phyloP scores from a whole-genome alignment of 2,329 filamentous ascomycete species.

The Trichoderma polysporum region DNA sequence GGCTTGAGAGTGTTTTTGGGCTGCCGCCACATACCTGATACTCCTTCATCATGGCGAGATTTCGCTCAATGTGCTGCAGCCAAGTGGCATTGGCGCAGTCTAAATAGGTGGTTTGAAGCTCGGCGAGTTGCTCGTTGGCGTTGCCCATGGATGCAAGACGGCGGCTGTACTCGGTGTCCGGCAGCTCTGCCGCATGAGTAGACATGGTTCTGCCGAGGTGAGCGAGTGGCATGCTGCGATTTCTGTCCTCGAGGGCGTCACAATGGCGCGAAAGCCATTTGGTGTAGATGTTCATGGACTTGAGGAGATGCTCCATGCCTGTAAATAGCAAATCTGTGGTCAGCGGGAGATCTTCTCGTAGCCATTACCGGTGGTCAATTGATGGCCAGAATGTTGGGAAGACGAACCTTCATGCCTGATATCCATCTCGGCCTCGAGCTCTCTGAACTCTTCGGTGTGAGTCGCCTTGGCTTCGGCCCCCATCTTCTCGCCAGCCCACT shows the following conservation, averaged over 20 bases:
- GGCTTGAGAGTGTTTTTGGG: not conserved
- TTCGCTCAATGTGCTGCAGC: slow-evolving; percentile 89
- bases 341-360: not conserved
- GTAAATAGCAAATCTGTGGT: not conserved
- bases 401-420: slow-evolving; percentile 79
- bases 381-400: not conserved
- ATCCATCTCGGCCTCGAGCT: slow-evolving; percentile 85
- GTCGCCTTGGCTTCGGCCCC: slow-evolving; percentile 84
- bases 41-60: slow-evolving; percentile 92
- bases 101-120: slow-evolving; percentile 81
- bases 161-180: slow-evolving; percentile 86
- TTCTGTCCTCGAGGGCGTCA: slow-evolving; percentile 77
- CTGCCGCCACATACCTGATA: slow-evolving; percentile 71
- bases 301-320: slow-evolving; percentile 91
- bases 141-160: slow-evolving; percentile 77
- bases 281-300: slow-evolving; percentile 80
- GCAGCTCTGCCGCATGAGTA: slow-evolving; percentile 85
- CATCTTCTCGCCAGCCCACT: slow-evolving; percentile 98
- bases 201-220: slow-evolving; percentile 85
- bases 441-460: slow-evolving; percentile 87
- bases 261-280: slow-evolving; percentile 84
- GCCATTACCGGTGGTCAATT: not conserved
- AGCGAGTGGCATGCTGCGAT: slow-evolving; percentile 78
- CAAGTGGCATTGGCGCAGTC: slow-evolving; percentile 76
- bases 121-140: slow-evolving; percentile 82